Evolutionary conservation across 2,329 filamentous ascomycete genomes (phyloP), one percentile per base, ranked within the genome.

Genomic region (Talaromyces sp.): DNA sequence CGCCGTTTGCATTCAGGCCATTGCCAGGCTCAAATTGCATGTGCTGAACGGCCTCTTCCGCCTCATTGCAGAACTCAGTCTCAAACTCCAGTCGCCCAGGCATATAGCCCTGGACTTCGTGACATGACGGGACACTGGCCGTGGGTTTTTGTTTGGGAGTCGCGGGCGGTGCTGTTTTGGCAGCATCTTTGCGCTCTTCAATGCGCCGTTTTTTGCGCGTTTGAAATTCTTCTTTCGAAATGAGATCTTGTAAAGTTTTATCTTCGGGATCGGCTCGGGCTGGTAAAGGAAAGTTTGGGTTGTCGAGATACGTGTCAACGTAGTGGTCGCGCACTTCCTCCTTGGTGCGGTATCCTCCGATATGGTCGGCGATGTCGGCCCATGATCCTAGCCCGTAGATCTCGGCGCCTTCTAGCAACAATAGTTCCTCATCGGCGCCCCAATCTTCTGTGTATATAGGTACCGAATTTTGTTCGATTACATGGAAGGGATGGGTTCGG

Each of bases 61-160:
- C 95, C 70, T 99, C 95, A 70, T 99, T 99, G 71, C 94, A 91
- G 73, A 96, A 95, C 70, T 99, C 95, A 0, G 91, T 97, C 81
- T 99, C 95, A 66, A 99, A 99, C 72, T 99, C 95, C 66, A 99
- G 78, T 47, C 95, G 92, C 52, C 95, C 95, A 3, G 95, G 95
- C 95, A 99, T 99, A 75, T 96, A 99, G 3, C 95, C 95, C 76
- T 97, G 92, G 42, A 99, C 95, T 76, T 99, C 95, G 79, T 99
- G 95, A 75, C 95, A 99, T 36, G 92, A 89, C 0, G 95, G 95
- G 2, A 97, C 92, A 79, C 91, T 96, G 8, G 93, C 93, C 0
- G 94, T 98, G 0, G 95, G 95, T 72, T 98, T 98, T 68, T 94
- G 93, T 77, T 97, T 96, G 1, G 94, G 92, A 28, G 91, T 90